Conservation (phyloP, 2,329 filamentous ascomycete genomes). For the Sclerotinia borealis region DNA sequence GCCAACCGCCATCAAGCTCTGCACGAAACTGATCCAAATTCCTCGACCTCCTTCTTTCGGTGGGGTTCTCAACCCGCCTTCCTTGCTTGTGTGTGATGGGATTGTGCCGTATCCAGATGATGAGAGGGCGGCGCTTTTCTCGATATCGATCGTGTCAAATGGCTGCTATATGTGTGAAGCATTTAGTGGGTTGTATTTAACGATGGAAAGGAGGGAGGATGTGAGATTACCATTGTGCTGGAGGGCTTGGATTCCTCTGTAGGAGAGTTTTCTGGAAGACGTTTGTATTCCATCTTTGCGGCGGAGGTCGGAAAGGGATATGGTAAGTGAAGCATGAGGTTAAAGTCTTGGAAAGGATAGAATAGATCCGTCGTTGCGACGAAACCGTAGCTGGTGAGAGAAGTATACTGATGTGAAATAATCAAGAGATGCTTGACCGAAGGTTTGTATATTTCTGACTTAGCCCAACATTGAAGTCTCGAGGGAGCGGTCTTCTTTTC, state of each 20-base stretch:
- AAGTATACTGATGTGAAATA: neutral
- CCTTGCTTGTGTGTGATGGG: neutral
- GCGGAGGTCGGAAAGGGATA: neutral
- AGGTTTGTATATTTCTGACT: neutral
- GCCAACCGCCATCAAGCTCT: slow-evolving; percentile 8
- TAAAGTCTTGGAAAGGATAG: neutral
- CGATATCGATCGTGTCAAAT: slow-evolving; percentile 3
- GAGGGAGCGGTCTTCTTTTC: neutral
- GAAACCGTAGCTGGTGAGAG: neutral
- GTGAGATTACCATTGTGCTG: slow-evolving; percentile 2
- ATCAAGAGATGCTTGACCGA: neutral
- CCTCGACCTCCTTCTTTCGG: neutral
- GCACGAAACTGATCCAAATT: slow-evolving; percentile 6
- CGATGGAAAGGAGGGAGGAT: neutral
- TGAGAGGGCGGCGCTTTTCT: neutral
- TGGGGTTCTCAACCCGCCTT: neutral
- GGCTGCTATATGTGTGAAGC: neutral
- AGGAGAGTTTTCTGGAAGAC: neutral
- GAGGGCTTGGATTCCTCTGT: neutral
- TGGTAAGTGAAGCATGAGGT: neutral
- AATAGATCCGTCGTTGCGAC: neutral
- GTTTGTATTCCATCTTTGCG: slow-evolving; percentile 5
- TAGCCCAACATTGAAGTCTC: neutral
- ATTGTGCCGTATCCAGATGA: slow-evolving; percentile 6
- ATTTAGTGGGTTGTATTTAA: neutral